Evolutionary conservation across 176 grass and related monocot genomes (phyloP).

Genomic region (Oryza punctata): DNA sequence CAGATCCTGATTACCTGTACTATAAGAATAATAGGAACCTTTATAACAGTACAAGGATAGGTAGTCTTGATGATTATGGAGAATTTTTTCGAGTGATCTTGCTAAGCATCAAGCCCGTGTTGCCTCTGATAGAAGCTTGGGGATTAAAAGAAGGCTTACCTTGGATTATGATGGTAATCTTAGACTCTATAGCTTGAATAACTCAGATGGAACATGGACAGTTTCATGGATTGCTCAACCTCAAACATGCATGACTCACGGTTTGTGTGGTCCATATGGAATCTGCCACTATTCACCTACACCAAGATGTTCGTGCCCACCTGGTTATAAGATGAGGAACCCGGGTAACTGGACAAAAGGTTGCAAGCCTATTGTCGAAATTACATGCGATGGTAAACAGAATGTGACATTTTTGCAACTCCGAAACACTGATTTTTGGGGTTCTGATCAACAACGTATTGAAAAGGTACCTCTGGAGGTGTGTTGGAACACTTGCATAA

Average conservation of each 20-base stretch:
- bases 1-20: slow-evolving; percentile 50
- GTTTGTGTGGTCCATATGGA: slow-evolving; percentile 49
- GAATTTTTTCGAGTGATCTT: background rate
- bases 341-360: slow-evolving; percentile 52
- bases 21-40: slow-evolving; percentile 43
- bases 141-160: background rate
- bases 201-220: background rate
- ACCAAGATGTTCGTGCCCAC: slow-evolving; percentile 52
- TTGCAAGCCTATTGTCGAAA: slow-evolving; percentile 22
- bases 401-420: slow-evolving; percentile 31
- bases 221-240: slow-evolving; percentile 40
- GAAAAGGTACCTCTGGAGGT: background rate
- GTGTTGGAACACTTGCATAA: slow-evolving; percentile 33
- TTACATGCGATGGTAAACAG: background rate
- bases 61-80: background rate
- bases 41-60: background rate
- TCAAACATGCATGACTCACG: slow-evolving; percentile 53
- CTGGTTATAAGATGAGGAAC: slow-evolving; percentile 45
- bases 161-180: background rate
- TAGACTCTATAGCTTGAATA: background rate
- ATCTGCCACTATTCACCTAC: slow-evolving; percentile 41
- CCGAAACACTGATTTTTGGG: slow-evolving; percentile 27
- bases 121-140: background rate
- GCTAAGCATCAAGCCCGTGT: background rate
- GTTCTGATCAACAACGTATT: slow-evolving; percentile 26